Evolutionary conservation across 2,329 filamentous ascomycete genomes (phyloP).

Genomic region (Colletotrichum gigasporum): DNA sequence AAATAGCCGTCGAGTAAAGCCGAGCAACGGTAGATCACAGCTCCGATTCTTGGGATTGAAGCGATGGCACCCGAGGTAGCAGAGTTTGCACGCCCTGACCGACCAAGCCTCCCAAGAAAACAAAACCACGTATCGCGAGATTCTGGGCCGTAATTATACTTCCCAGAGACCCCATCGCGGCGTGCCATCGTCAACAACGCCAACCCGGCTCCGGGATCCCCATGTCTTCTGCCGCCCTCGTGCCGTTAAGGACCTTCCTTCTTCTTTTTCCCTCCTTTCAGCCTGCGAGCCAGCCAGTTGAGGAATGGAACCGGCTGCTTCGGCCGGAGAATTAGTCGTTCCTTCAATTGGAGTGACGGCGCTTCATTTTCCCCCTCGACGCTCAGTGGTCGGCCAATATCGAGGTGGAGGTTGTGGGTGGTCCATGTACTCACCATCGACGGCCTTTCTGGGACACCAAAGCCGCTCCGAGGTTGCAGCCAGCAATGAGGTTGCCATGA

Average conservation of each 20-base stretch:
- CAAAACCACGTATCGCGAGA: not conserved
- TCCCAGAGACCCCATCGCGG: not conserved
- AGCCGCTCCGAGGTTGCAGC: conserved; percentile 11
- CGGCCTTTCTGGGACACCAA: not conserved
- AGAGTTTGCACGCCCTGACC: not conserved
- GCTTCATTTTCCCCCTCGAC: not conserved
- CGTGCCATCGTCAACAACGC: not conserved
- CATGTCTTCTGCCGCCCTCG: not conserved
- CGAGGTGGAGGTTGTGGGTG: not conserved
- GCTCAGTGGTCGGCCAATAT: not conserved
- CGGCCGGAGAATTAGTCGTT: conserved; percentile 14
- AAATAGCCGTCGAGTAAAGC: not conserved
- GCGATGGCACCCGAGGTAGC: not conserved
- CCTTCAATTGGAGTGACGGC: conserved; percentile 11
- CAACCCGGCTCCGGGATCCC: conserved; percentile 13
- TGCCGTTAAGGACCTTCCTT: not conserved
- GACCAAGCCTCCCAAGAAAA: not conserved
- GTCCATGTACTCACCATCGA: conserved; percentile 1
- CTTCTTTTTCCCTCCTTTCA: not conserved
- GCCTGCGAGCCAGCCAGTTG: not conserved
- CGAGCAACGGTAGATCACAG: too few species aligned
- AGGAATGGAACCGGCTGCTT: not conserved
- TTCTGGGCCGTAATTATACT: not conserved
- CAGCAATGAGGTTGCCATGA: not conserved
- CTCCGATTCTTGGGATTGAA: too few species aligned